Conservation (phyloP, 441 rosid species). For the Euphorbia celastroides region DNA sequence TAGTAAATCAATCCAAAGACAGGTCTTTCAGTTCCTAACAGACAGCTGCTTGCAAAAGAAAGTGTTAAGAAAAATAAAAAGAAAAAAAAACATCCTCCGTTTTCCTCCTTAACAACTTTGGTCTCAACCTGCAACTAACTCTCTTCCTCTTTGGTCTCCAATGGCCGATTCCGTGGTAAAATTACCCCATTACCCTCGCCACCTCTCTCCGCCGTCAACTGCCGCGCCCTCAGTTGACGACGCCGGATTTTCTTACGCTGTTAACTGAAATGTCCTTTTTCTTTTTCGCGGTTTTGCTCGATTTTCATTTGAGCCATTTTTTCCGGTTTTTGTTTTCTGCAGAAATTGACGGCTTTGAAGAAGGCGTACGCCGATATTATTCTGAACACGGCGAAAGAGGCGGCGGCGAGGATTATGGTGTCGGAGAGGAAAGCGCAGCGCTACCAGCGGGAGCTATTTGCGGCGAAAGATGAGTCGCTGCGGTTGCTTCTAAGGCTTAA, state of each 20-base stretch:
- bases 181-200: slow-evolving; percentile 20
- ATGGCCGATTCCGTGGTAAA: slow-evolving; percentile 82
- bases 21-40: slow-evolving; percentile 68
- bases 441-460: slow-evolving; percentile 61
- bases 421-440: slow-evolving; percentile 78
- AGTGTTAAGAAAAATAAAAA: slow-evolving; percentile 2
- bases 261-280: neutral
- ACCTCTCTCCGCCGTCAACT: slow-evolving; percentile 6
- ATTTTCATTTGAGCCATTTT: slow-evolving; percentile 13
- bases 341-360: slow-evolving; percentile 86
- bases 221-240: neutral
- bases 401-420: slow-evolving; percentile 81
- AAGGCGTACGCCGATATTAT: slow-evolving; percentile 93
- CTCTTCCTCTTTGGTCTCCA: slow-evolving; percentile 22
- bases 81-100: slow-evolving; percentile 23
- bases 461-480: slow-evolving; percentile 68
- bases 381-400: slow-evolving; percentile 84
- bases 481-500: slow-evolving; percentile 78
- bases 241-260: neutral
- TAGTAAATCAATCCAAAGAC: neutral
- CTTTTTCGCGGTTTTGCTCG: neutral
- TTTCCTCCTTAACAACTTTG: slow-evolving; percentile 33
- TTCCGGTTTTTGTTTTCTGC: slow-evolving; percentile 18
- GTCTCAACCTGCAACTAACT: slow-evolving; percentile 25
- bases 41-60: slow-evolving; percentile 49